Percentiles rank a stretch among this genome's conserved stretches.
Conservation (phyloP, 441 rosid genomes). For the Melastoma candidum region DNA sequence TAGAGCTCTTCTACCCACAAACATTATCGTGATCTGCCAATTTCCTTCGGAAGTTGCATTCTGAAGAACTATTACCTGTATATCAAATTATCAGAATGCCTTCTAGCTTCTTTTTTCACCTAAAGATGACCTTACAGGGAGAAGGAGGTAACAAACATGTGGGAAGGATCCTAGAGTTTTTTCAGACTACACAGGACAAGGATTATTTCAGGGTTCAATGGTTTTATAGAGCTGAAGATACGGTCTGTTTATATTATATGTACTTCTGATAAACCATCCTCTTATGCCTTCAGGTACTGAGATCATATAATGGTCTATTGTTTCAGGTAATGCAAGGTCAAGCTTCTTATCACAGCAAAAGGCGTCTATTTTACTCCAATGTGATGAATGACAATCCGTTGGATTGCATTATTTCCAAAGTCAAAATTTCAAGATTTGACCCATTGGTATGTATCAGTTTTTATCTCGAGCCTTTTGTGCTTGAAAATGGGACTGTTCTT, state of each 20-base stretch:
- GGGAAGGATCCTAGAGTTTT: conserved; percentile 73
- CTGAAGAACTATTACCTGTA: neutral
- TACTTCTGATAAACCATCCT: conserved; percentile 10
- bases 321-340: conserved; percentile 58
- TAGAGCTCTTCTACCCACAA: conserved; percentile 17
- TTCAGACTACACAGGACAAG: conserved; percentile 56
- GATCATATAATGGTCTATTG: conserved; percentile 5
- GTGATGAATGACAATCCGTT: conserved; percentile 83
- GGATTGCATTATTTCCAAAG: conserved; percentile 74
- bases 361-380: conserved; percentile 77
- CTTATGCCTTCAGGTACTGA: conserved; percentile 12
- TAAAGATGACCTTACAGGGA: conserved; percentile 40
- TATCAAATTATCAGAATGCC: neutral
- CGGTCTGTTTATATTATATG: conserved; percentile 34
- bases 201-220: conserved; percentile 82
- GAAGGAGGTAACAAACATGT: conserved; percentile 43
- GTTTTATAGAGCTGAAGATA: conserved; percentile 90
- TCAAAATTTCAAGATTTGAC: conserved; percentile 37
- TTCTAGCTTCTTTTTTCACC: neutral
- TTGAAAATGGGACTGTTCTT: too few relatives aligned
- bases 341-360: conserved; percentile 52
- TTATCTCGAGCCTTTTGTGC: neutral
- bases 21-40: neutral
- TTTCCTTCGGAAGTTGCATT: neutral
- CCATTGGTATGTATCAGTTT: conserved; percentile 42